A percentile compares a stretch with the other conserved stretches of the same genome.
phyloP scores from a whole-genome alignment of 129 eudicot genomes.

The Logfia minima region DNA sequence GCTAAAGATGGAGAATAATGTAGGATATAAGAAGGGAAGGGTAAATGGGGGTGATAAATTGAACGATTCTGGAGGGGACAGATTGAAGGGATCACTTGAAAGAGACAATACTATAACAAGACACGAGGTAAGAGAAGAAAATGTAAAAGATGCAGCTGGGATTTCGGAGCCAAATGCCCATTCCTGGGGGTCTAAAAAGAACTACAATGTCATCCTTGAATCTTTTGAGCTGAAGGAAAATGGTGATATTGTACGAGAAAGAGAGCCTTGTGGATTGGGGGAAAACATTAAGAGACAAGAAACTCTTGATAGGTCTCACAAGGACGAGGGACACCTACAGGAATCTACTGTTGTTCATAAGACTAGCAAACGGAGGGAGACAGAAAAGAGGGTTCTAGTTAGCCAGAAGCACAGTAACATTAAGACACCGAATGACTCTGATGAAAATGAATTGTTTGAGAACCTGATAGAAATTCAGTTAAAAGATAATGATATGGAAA shows the following conservation, averaged over 20 bases:
- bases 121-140: conserved; percentile 33
- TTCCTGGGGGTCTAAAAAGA: conserved; percentile 18
- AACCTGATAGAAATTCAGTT: conserved; percentile 41
- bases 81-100: conserved; percentile 29
- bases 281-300: conserved; percentile 29
- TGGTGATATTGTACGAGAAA: conserved; percentile 24
- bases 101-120: conserved; percentile 32
- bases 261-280: conserved; percentile 33
- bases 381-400: conserved; percentile 21
- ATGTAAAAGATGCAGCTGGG: conserved; percentile 23
- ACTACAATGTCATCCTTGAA: conserved; percentile 17
- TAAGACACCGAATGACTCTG: conserved; percentile 30
- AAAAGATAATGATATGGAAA: conserved; percentile 42
- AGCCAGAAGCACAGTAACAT: conserved; percentile 30
- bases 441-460: conserved; percentile 42
- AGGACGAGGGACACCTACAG: conserved; percentile 38
- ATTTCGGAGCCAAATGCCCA: conserved; percentile 14
- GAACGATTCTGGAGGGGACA: conserved; percentile 29
- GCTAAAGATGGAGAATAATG: conserved; percentile 34
- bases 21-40: conserved; percentile 37
- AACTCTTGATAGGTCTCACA: conserved; percentile 28
- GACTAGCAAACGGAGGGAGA: conserved; percentile 23
- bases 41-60: conserved; percentile 26
- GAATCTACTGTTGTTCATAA: conserved; percentile 33
- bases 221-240: conserved; percentile 36